Base-by-base conservation (phyloP, 495 filamentous ascomycete species). In the Trichoderma gamsii region DNA sequence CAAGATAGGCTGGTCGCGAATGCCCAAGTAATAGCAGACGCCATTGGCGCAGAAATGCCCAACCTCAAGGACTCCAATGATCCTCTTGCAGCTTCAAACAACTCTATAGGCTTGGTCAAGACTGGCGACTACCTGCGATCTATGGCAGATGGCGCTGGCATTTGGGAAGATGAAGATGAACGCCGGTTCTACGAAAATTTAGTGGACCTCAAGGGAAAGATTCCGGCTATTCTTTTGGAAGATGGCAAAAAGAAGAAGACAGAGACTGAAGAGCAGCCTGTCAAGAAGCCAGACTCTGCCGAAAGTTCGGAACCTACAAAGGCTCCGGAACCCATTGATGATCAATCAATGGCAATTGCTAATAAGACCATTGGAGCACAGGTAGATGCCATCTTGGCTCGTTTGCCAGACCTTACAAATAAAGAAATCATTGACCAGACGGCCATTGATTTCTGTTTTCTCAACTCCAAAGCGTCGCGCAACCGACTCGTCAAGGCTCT, bases 111-210 rank as follows among this genome's bases (percentile, higher is more conserved):
- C 23, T 87, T 99, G 64, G 89, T 98, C 69, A 96, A 96, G 76
- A 90, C 93, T 38, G 92, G 92, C 1, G 96, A 99, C 70, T 97
- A 96, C 73, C 83, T 97, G 11, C 90, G 92, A 41, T 91, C 92
- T 25, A 90, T 95, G 72, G 88, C 89, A 6, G 95, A 97, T 69
- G 94, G 94, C 9, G 85, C 92, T n/a, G 95, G 95, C 1, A 97
- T 98, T 72, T 99, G 95, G 95, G 96, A 98, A 80, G 95, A 99
- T 71, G 95, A 98, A 73, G 95, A 99, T 56, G 93, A 99, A 76
- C 85, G 96, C 67, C 90, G 95, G 43, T 99, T 98, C 76, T 98
- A 99, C 76, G 95, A 99, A 78, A 97, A 97, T 73, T 80, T 98
- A 6, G 88, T 95, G 21, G 95, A 99, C 76, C 83, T 99, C 15